A percentile compares a stretch with the other conserved stretches of the same genome.
Conservation (phyloP, 2,329 filamentous ascomycete species). For the Penicillium concentricum region DNA sequence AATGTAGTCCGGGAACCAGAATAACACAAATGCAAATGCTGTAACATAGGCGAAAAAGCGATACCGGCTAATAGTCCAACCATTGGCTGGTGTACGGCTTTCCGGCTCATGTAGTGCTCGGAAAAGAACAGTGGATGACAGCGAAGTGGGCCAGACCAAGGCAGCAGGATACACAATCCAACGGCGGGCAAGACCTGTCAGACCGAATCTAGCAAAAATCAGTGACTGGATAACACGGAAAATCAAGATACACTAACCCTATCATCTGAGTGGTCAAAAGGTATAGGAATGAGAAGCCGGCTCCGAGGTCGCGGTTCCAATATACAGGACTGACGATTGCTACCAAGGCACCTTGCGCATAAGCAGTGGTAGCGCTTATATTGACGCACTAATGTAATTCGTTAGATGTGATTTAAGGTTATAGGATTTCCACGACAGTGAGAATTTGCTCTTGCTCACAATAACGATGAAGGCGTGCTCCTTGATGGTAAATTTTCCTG, state of each 20-base stretch:
- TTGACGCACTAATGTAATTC: constrained; percentile 25
- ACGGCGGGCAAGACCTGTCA: constrained; percentile 21
- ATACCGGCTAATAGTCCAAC: constrained; percentile 21
- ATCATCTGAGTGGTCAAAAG: constrained; percentile 34
- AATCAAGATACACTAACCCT: constrained; percentile 13
- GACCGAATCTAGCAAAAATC: constrained; percentile 13
- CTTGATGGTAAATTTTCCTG: constrained; percentile 23
- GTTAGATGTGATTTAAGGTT: not conserved
- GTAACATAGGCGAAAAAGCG: constrained; percentile 20
- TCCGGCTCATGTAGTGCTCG: constrained; percentile 21
- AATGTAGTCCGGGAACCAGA: constrained; percentile 53
- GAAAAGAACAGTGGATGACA: constrained; percentile 23
- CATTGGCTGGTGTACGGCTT: constrained; percentile 15
- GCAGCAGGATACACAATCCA: constrained; percentile 25
- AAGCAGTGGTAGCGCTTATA: constrained; percentile 28
- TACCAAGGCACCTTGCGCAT: constrained; percentile 30
- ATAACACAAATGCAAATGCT: constrained; percentile 28
- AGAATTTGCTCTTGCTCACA: constrained; percentile 5
- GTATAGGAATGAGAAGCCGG: constrained; percentile 35
- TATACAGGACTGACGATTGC: constrained; percentile 37
- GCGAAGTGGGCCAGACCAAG: constrained; percentile 21
- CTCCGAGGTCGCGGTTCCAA: constrained; percentile 35
- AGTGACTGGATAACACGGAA: not conserved
- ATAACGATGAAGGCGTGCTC: constrained; percentile 27
- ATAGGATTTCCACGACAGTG: not conserved